Evolutionary conservation across 2,329 filamentous ascomycete species (phyloP).

Genomic region (Bipolaris victoriae): DNA sequence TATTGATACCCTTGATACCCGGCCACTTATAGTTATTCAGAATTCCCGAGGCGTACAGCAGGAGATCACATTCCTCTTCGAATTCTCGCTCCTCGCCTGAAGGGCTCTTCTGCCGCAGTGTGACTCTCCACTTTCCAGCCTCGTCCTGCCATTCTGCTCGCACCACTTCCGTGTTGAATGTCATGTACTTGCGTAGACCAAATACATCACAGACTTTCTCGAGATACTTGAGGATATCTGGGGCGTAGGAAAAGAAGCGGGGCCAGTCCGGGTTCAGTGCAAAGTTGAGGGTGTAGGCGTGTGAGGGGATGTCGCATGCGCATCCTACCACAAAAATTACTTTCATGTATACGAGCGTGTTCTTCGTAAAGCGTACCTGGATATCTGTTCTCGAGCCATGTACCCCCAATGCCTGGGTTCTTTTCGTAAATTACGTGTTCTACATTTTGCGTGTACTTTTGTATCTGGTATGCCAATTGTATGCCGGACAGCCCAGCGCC

Average conservation of each 20-base stretch:
- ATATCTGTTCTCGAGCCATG: constrained; percentile 55
- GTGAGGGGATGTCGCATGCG: constrained; percentile 55
- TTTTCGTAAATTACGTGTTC: constrained; percentile 58
- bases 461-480: constrained; percentile 56
- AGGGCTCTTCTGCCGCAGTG: constrained; percentile 50
- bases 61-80: constrained; percentile 53
- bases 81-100: constrained; percentile 48
- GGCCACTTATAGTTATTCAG: constrained; percentile 50
- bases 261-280: constrained; percentile 57
- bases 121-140: constrained; percentile 58
- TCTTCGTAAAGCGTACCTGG: constrained; percentile 23
- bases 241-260: constrained; percentile 54
- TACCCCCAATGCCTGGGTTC: constrained; percentile 53
- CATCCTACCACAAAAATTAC: constrained; percentile 29
- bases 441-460: constrained; percentile 52
- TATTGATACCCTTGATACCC: constrained; percentile 51
- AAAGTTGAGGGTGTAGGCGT: constrained; percentile 55
- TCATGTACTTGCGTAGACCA: constrained; percentile 60
- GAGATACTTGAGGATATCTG: constrained; percentile 58
- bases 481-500: constrained; percentile 58
- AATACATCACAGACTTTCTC: constrained; percentile 57
- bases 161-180: constrained; percentile 56
- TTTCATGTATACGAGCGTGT: too few relatives aligned
- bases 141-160: constrained; percentile 59
- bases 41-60: constrained; percentile 54